Evolutionary conservation across 1,284 basidiomycete genomes (phyloP), one percentile per base, ranked within the genome.

Genomic region (Schizophyllum commune): DNA sequence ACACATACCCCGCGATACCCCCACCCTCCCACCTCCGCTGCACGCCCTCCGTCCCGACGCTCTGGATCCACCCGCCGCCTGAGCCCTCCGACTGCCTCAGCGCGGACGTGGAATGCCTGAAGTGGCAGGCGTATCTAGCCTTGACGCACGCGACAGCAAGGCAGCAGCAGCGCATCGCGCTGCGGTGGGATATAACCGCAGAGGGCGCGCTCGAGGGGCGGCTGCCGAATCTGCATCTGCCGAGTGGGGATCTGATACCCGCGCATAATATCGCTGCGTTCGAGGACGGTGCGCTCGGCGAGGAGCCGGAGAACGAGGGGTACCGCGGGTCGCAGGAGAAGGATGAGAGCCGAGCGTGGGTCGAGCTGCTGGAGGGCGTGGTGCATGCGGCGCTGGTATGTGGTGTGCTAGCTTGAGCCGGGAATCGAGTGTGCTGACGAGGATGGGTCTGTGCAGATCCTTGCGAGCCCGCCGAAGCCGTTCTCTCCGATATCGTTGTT

Each of bases 81-180:
- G 67, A 61, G 20, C 54, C 62, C 11, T 72, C 72, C 55, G 71
- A 73, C 53, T 71, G 81, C 1, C 79, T 92, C 64, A 90, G 88
- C 70, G 72, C 78, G 59, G 90, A 92, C 72, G 85, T 91, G 64
- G 89, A 91, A 67, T 91, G 89, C 71, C 79, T 92, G 67, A 91
- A 90, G 73, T 92, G 89, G 89, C 90, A 92, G 71, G 87, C 89
- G 0, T 91, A 89, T 71, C 78, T 92, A 62, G 88, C 89, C 1
- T 79, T 92, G 17, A 47, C 39, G 8, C 39, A 47, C 39, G 39
- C 39, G 17, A 8, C 39, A 9, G 39, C 39, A 8, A 11, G 39
- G 9, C 53, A 55, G 53, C 19, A 55, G 11, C 9, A 13, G 19
- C 82, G 87, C 59, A 72, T 90, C 57, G 72, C 72, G 27, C 73